A percentile compares a stretch with the other conserved stretches of the same genome.
phyloP scores from a whole-genome alignment of 331 rosid genomes.

The Telfairia occidentalis region DNA sequence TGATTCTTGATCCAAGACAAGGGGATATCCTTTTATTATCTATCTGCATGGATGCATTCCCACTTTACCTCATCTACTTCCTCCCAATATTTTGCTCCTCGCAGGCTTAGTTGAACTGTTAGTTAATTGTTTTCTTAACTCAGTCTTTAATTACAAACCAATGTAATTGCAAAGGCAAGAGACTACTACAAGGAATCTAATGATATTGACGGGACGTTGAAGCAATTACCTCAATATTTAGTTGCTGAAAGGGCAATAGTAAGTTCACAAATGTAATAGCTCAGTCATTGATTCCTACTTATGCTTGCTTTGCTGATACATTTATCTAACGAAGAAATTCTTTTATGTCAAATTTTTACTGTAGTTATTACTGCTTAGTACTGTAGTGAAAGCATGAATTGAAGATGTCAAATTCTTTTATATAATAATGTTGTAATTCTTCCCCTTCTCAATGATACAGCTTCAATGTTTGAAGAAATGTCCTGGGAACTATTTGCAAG shows the following conservation, averaged over 20 bases:
- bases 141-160: slow-evolving; percentile 46
- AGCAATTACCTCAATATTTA: slow-evolving; percentile 72
- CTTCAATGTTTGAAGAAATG: slow-evolving; percentile 68
- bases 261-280: slow-evolving; percentile 31
- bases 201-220: slow-evolving; percentile 76
- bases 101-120: slow-evolving; percentile 14
- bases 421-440: neutral
- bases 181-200: slow-evolving; percentile 62
- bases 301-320: neutral
- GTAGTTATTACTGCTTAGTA: neutral
- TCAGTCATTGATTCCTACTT: slow-evolving; percentile 1
- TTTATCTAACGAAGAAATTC: neutral
- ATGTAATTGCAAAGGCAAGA: slow-evolving; percentile 51
- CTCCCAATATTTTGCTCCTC: slow-evolving; percentile 10
- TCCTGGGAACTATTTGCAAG: slow-evolving; percentile 79
- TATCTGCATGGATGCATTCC: neutral
- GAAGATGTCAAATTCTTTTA: too few species aligned
- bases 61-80: slow-evolving; percentile 7
- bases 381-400: too few species aligned
- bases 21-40: slow-evolving; percentile 85
- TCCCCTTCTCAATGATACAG: slow-evolving; percentile 35
- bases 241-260: slow-evolving; percentile 91
- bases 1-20: slow-evolving; percentile 96
- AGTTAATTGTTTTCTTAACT: slow-evolving; percentile 33
- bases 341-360: neutral